Base-by-base conservation (phyloP, 2,329 filamentous ascomycete species). In the Cordyceps militaris region DNA sequence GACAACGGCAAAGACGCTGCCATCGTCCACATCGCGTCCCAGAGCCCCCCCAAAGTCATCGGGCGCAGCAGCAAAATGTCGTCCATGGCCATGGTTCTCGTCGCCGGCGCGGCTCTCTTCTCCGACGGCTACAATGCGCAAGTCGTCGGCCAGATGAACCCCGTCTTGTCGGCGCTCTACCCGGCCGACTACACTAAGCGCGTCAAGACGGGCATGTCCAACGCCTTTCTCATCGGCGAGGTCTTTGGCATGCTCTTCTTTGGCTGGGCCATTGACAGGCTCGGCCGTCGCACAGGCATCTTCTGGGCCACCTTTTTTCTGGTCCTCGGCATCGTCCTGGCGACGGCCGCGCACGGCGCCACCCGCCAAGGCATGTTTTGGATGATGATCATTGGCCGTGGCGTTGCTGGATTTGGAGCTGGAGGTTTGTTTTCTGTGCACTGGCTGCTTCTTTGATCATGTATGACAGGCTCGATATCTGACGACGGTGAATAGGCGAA, bases 331-430 rank as follows among this genome's bases (percentile, higher is more conserved):
- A 70, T 74, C 2, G 71, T 78, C 1, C 61, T 79, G 13, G 73
- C 75, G 1, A 75, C 73, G 0, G 77, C 75, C 4, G 69, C 74
- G 0, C 66, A 74, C 58, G 76, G 76, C 6, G 61, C 66, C 2
- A 77, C 74, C 0, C 68, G 71, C 24, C 55, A 71, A 11, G 74
- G 74, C 53, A 77, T 79, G 73, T 75, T 78, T 50, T 79, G 76
- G 76, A 79, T 79, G 71, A 72, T 79, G 70, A 77, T 74, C 0
- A 65, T 79, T 23, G 72, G 75, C 1, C 71, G 78, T 28, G 77
- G 77, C 2, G 69, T 78, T 21, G 73, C 74, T 13, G 75, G 77
- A 2, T 75, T 79, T 19, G 77, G 77, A 46, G 70, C 74, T 3
- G 64, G 63, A 40, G 76, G 74, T 63, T 57, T 57, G 64, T 54